Evolutionary conservation across 345 rosid genomes (phyloP).

Genomic region (Lepidium africanum): DNA sequence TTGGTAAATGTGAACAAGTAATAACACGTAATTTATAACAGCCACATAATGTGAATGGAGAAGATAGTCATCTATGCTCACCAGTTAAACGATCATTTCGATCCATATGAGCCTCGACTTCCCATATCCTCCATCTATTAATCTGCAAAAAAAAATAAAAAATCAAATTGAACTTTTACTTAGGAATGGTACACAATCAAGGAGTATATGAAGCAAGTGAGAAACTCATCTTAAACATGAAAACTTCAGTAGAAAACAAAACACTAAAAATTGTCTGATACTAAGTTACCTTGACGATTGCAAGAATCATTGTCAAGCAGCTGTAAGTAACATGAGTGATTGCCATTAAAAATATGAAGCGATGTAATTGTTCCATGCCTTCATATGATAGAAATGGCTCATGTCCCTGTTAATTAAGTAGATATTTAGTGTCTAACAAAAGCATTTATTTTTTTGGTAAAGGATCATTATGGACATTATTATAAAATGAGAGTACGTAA

Average conservation of each 20-base stretch:
- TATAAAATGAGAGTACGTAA: background rate
- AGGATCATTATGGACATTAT: background rate
- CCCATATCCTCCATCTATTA: conserved; percentile 85
- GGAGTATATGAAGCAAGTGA: background rate
- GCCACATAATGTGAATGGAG: background rate
- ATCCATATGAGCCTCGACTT: conserved; percentile 65
- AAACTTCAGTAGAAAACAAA: background rate
- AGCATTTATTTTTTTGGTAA: too few species aligned
- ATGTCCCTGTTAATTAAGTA: conserved; percentile 41
- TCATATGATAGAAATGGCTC: conserved; percentile 85
- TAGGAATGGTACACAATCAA: background rate
- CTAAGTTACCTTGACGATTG: conserved; percentile 62
- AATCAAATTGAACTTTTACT: background rate
- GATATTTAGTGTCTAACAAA: too few species aligned
- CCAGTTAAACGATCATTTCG: conserved; percentile 46
- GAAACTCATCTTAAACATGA: background rate
- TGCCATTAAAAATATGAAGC: conserved; percentile 92
- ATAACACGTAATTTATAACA: too few species aligned
- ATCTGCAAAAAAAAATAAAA: conserved; percentile 37
- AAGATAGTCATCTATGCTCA: conserved; percentile 12
- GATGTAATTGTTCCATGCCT: conserved; percentile 88
- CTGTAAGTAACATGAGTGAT: conserved; percentile 80
- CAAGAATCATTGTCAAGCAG: conserved; percentile 83
- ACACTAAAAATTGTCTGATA: background rate
- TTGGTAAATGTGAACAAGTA: too few species aligned